Evolutionary conservation across 1,139 yeast species (phyloP), one percentile per base, ranked within the genome.

Genomic region (Lodderomyces jiufengensis): DNA sequence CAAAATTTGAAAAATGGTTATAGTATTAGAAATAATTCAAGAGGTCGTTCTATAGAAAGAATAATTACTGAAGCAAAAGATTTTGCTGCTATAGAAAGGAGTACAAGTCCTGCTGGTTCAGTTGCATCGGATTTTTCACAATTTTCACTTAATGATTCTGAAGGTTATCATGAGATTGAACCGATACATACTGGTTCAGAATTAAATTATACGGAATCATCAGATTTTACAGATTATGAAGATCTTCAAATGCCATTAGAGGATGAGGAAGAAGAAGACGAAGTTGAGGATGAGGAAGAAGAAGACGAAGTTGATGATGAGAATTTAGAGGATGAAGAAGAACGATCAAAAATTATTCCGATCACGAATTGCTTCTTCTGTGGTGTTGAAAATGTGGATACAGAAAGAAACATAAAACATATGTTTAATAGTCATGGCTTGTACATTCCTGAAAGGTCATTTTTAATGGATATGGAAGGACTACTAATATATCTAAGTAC

Each of bases 131-230:
- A 73, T 27, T 61, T 78, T 24, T 82, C 94, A 0, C 73, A 76
- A 34, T 75, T 84, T 48, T 80, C 90, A 1, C 61, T 83, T 20
- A 87, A 85, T 10, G 82, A 78, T 9, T 37, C 41, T 42, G 49
- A 45, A 18, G 36, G 39, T 7, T 68, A 66, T 34, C 53, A 51
- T 24, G 50, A 46, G 27, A 31, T 44, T 36, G 35, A 45, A 42
- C 39, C 62, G 61, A 41, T 55, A 49, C 78, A 70, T 34, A 70
- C 78, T 1, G 72, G 67, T 1, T 73, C 80, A 2, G 84, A 76
- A 39, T 55, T 69, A 33, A 70, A 68, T 31, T 61, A 57, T 37
- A 61, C 69, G 15, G 76, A 72, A 33, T 51, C 71, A 2, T 45
- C 73, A 2, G 73, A 66, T 35, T 58, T 54, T 37, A 68, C 73